These are phyloP conservation scores for Lotus japonicus DNA, from an alignment of 306 rosid species.

Conservation along the genomic window DNA sequence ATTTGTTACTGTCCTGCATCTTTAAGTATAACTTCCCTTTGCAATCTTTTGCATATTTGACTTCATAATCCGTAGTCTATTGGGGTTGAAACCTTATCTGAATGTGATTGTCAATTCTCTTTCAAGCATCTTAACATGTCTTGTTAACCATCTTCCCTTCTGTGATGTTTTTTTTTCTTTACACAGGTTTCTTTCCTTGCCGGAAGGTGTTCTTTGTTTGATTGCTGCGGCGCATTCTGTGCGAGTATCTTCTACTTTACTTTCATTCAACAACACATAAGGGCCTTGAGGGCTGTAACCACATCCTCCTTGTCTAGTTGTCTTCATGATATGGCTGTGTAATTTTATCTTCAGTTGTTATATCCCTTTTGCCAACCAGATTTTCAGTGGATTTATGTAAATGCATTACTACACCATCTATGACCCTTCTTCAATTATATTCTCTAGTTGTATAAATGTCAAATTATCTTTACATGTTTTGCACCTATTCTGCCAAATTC, in stretches of 20 bases:
- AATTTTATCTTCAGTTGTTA: no score
- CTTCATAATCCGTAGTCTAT: neutral
- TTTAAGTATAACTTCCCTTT: no score
- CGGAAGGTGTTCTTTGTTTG: constrained; percentile 74
- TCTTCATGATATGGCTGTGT: no score
- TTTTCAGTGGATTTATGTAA: no score
- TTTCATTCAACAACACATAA: constrained; percentile 34
- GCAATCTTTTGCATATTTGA: neutral
- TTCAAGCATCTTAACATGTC: neutral
- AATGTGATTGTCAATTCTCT: neutral
- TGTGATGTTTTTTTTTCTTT: neutral
- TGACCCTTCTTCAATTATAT: no score
- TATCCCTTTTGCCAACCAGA: no score
- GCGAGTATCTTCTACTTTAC: constrained; percentile 13
- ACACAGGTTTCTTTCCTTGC: constrained; percentile 57
- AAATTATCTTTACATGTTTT: no score
- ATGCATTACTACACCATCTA: no score
- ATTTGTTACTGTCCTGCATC: no score
- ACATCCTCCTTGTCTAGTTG: no score
- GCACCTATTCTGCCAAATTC: no score
- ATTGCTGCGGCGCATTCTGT: constrained; percentile 63
- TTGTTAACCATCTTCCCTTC: neutral
- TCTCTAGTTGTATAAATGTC: no score
- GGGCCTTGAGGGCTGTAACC: constrained; percentile 91
- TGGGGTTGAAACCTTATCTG: neutral